Base-by-base conservation (phyloP, 2,329 filamentous ascomycete genomes). In the Ophiostoma sp. region DNA sequence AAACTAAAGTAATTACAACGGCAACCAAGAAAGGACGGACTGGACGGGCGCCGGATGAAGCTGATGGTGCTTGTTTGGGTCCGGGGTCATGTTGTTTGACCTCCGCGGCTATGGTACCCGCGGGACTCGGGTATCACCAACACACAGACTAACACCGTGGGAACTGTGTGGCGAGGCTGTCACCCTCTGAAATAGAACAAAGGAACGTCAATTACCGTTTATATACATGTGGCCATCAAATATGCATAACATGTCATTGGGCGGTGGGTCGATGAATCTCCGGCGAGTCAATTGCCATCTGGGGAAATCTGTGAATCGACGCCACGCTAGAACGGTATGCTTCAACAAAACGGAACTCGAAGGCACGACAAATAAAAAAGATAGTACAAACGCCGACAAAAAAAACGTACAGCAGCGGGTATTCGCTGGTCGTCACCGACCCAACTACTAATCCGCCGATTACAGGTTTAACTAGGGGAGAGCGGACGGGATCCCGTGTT, bases 51-150 rank as follows among this genome's bases (percentile, higher is more conserved):
- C 12, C 17, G 3, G 50, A 9, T 45, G 50, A 25, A 28, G 8
- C 22, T 28, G 22, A 8, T 2, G 19, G n/a, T 52, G 19, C 5
- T n/a, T 52, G 1, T 22, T 57, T 5, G 22, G 11, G n/a, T 28
- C 25, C 8, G 50, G 50, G 50, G 50, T 25, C 22, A n/a, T 42
- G 39, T 12, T 9, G 22, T 7, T 45, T 9, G 50, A n/a, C 11
- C 55, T 57, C 55, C 55, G 55, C 55, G 55, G 55, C 55, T 31
- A 57, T 17, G 55, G 55, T 57, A 57, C 25, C 55, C 55, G 55
- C 55, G 55, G 55, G 22, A 28, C 55, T 57, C 55, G 55, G 55
- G 55, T 57, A 57, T 57, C 55, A 31, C 11, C 12, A 7, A 12
- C n/a, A 9, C 11, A 57, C 11, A 12, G 22, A 9, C 9, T 28